Evolutionary conservation across 164 flowering plant species (phyloP), one percentile per base, ranked within the genome.

Genomic region (Pachysandra terminalis): DNA sequence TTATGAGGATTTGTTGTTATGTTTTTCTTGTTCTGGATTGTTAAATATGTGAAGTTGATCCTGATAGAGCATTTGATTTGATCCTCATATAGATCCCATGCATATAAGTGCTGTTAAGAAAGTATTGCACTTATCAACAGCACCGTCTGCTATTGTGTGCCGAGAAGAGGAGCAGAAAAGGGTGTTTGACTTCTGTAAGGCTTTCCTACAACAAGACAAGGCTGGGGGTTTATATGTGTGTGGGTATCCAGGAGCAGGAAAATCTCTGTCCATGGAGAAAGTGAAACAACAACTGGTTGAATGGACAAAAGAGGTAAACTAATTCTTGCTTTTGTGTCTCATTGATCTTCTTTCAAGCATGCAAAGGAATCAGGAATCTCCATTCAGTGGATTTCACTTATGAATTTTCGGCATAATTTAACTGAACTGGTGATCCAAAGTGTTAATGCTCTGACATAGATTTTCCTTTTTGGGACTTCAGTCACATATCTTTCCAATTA

Each of bases 211-310:
- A 66, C 79, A 85, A 41, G 83, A 81, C 64, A 90, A 79, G 70
- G 78, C 92, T 27, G 97, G 94, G 62, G 90, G 96, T 68, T 78
- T 91, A 56, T 93, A 91, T 69, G 73, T 83, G 2, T 89, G 96
- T 70, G 97, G 98, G 19, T 91, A 91, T 61, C 98, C 98, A 0
- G 98, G 98, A 69, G 92, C 98, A 15, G 97, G 99, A 48, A 95
- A 95, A 75, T 83, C 98, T 1, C 65, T 92, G 71, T 86, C 90
- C 0, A 78, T 92, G 79, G 94, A 87, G 65, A 90, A 84, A 79
- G 88, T 95, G 67, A 90, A 82, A 64, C 78, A 71, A 59, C 76
- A 52, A n/a, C 66, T 90, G 72, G 65, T 79, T 56, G 71, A 68
- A 56, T 92, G 97, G 97, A 82, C 90, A 54, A 71, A 70, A 66